Conservation (phyloP, 2,329 filamentous ascomycete species). For the Colletotrichum sp. region DNA sequence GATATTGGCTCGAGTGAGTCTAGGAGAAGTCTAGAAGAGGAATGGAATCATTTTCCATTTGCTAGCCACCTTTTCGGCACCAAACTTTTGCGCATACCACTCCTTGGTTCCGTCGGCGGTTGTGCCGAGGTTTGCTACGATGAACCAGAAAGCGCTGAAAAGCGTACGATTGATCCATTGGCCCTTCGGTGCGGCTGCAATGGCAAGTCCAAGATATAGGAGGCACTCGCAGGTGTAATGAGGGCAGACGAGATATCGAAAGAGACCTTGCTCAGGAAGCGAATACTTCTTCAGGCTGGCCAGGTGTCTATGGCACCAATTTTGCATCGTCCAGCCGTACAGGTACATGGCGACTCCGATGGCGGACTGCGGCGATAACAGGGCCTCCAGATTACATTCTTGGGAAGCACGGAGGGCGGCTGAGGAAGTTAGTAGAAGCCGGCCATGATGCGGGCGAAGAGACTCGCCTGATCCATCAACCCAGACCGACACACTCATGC, state of each 20-base stretch:
- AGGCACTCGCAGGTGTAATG: constrained; percentile 91
- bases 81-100: constrained; percentile 84
- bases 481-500: constrained; percentile 80
- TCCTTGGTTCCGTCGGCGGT: constrained; percentile 78
- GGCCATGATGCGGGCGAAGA: not conserved
- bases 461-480: constrained; percentile 76
- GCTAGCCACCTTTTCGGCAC: constrained; percentile 61
- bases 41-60: constrained; percentile 81
- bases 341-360: constrained; percentile 69
- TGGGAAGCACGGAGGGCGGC: not conserved
- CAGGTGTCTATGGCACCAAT: constrained; percentile 74
- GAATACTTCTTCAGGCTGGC: constrained; percentile 81
- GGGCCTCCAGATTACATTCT: not conserved
- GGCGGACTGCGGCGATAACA: constrained; percentile 42
- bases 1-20: constrained; percentile 27
- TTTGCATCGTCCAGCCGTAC: constrained; percentile 73
- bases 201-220: constrained; percentile 80
- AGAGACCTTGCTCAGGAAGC: constrained; percentile 75
- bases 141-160: constrained; percentile 72
- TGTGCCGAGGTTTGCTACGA: constrained; percentile 78
- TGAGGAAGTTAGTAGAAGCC: not conserved
- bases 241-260: constrained; percentile 76
- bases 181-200: constrained; percentile 74
- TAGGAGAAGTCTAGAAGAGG: constrained; percentile 65
- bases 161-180: constrained; percentile 74